Evolutionary conservation across 75 land plant species (phyloP).

Genomic region (Pinus tabuliformis): DNA sequence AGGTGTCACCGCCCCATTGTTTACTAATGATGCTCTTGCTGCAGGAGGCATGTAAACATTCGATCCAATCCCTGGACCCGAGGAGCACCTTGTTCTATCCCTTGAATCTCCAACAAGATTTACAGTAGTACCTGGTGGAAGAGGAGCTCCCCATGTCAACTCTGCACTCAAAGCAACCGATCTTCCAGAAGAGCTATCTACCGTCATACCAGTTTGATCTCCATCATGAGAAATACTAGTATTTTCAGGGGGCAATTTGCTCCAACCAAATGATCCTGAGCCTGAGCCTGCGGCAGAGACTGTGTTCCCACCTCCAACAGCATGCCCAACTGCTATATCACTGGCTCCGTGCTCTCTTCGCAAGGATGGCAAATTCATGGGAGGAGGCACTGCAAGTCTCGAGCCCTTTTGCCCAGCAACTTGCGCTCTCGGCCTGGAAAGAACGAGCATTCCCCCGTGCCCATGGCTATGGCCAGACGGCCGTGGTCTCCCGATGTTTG

Average conservation of each 20-base stretch:
- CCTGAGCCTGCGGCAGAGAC: constrained; percentile 30
- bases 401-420: constrained; percentile 30
- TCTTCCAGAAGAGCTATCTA: not conserved
- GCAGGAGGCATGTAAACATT: constrained; percentile 64
- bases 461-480: constrained; percentile 17
- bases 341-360: constrained; percentile 80
- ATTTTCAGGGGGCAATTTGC: constrained; percentile 39
- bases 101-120: constrained; percentile 17
- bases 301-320: constrained; percentile 24
- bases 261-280: constrained; percentile 76
- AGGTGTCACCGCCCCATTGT: not conserved
- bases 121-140: constrained; percentile 4
- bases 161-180: constrained; percentile 14
- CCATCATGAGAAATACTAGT: constrained; percentile 13
- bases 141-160: constrained; percentile 24
- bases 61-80: constrained; percentile 14
- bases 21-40: constrained; percentile 13
- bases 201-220: not conserved
- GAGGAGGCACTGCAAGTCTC: constrained; percentile 85
- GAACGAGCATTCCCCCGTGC: constrained; percentile 88
- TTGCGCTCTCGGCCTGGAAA: constrained; percentile 51
- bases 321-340: constrained; percentile 46
- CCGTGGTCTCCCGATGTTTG: constrained; percentile 13
- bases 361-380: constrained; percentile 89
- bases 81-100: constrained; percentile 6